Base-by-base conservation (phyloP, 192 early-diverging fungal species). In the Coemansia sp. region DNA sequence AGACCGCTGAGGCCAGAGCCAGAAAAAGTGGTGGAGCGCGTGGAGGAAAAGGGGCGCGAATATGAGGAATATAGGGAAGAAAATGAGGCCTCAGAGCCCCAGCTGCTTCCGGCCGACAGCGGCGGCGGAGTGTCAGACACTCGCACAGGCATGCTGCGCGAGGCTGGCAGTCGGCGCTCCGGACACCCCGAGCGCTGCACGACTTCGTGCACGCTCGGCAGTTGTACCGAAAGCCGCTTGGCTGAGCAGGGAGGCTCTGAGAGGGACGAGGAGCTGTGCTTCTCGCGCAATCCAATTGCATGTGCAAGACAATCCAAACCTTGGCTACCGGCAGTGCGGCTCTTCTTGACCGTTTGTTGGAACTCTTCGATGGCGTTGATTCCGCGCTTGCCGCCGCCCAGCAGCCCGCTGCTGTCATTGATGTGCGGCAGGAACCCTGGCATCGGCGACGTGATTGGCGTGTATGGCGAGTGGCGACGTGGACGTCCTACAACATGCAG, bases 251-350 rank as follows among this genome's bases (percentile, higher is more conserved):
- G 55, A 14, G 32, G 55, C 19, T 61, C 35, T 45, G 54, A 16
- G 35, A 68, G 58, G 27, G 64, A 52, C 32, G 61, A 50, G 65
- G 73, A 63, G 65, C 63, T 43, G 53, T 73, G 69, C 63, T 69
- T 71, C 69, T 81, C 78, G 64, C 49, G 73, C 23, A 81, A 65
- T 57, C 73, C 78, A 67, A 75, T 61, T 52, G 78, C 78, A 75
- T 62, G 73, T 75, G 78, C 78, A 69, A 81, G 73, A 75, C 78
- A 81, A 75, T 81, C 73, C 78, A 81, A 81, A 81, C 78, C 78
- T 81, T 81, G 72, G 59, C 62, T 81, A 57, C 68, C 69, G 69
- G 59, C 53, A 24, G 73, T 68, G 56, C 73, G 78, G 48, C 65
- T 68, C 35, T 74, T 74, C 64, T 75, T 81, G 66, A 75, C 66